phyloP scores from a whole-genome alignment of 1,139 yeast genomes.

The Sugiyamaella neomexicana region DNA sequence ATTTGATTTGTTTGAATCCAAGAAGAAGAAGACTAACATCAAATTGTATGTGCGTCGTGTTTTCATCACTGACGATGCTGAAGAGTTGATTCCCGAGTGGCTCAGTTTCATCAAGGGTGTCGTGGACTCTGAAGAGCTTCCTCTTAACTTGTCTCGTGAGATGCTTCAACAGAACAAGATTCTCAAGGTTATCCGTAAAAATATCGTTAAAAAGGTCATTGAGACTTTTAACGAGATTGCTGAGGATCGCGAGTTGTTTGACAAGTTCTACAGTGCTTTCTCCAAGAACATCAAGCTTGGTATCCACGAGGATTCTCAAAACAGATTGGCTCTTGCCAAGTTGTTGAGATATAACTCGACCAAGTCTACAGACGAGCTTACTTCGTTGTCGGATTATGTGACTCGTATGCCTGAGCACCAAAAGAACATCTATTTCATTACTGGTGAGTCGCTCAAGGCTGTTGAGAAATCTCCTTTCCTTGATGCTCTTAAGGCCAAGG shows the following conservation, averaged over 20 bases:
- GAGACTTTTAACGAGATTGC: constrained; percentile 99
- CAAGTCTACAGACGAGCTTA: constrained; percentile 89
- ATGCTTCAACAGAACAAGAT: constrained; percentile 99
- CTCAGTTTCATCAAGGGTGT: constrained; percentile 97
- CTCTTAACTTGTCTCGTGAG: constrained; percentile 99
- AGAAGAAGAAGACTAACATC: constrained; percentile 99
- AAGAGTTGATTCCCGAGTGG: constrained; percentile 99
- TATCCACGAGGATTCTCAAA: constrained; percentile 98
- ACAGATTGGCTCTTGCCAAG: constrained; percentile 94
- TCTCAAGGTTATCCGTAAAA: constrained; percentile 98
- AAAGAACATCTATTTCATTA: constrained; percentile 98
- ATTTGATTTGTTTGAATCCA: constrained; percentile 92
- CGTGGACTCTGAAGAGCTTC: constrained; percentile 99
- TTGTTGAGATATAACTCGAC: constrained; percentile 97
- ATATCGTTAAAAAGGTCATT: constrained; percentile 96
- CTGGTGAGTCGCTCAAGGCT: constrained; percentile 98
- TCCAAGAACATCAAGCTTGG: constrained; percentile 98
- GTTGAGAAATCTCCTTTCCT: constrained; percentile 99
- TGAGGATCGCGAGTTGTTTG: constrained; percentile 98
- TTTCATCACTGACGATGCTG: constrained; percentile 99
- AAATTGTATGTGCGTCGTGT: constrained; percentile 99
- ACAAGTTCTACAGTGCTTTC: constrained; percentile 97
- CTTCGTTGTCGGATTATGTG: constrained; percentile 94
- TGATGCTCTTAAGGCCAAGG: constrained; percentile 97
- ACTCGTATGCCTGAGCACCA: constrained; percentile 99